Conservation (phyloP, 352 stramenopile species). For the Blastocystis sp. region DNA sequence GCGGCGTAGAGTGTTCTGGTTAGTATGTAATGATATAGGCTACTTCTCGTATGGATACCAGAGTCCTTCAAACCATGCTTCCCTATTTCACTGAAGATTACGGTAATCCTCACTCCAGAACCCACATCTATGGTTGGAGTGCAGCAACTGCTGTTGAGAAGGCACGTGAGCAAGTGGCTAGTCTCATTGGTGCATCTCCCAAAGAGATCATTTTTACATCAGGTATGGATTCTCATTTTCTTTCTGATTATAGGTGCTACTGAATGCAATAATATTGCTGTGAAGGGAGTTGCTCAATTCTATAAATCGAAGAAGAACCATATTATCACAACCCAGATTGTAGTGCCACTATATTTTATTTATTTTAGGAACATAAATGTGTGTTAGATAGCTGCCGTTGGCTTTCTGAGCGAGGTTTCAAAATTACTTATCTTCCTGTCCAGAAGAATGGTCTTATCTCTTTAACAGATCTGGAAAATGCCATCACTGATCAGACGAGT, state of each 20-base stretch:
- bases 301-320: constrained; percentile 93
- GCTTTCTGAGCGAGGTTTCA: constrained; percentile 92
- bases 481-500: constrained; percentile 90
- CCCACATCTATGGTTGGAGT: constrained; percentile 96
- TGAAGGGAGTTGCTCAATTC: constrained; percentile 95
- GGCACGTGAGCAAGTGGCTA: constrained; percentile 81
- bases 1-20: not conserved
- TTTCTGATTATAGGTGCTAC: constrained; percentile 77
- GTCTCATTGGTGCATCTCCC: constrained; percentile 86
- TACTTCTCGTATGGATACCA: constrained; percentile 95
- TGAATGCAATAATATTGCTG: constrained; percentile 96
- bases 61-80: constrained; percentile 96
- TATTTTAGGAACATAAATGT: constrained; percentile 84
- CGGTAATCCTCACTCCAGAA: constrained; percentile 97
- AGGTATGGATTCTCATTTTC: constrained; percentile 71
- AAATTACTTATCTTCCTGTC: constrained; percentile 95
- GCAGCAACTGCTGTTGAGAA: constrained; percentile 90
- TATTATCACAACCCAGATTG: constrained; percentile 96
- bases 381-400: constrained; percentile 94
- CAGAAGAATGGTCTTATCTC: constrained; percentile 88
- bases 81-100: constrained; percentile 90
- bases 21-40: constrained; percentile 75
- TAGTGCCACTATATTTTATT: not conserved
- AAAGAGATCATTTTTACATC: constrained; percentile 99
- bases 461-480: constrained; percentile 86